Percentiles rank a stretch among this genome's conserved stretches.
Conservation (phyloP, 352 stramenopile genomes). For the Globisporangium cylindrosporum region DNA sequence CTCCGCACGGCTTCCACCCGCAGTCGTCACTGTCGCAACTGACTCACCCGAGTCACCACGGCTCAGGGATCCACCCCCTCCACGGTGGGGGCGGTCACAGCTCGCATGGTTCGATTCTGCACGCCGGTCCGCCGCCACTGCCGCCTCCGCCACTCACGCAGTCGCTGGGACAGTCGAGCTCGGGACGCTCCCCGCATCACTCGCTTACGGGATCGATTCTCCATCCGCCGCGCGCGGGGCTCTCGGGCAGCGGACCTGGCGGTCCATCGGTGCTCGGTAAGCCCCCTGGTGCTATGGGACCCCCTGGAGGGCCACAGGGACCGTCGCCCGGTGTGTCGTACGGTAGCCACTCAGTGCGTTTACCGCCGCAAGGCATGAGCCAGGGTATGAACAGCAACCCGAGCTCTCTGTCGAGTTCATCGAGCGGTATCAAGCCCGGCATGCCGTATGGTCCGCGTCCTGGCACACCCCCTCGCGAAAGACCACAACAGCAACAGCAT, state of each 20-base stretch:
- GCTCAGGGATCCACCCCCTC: constrained; percentile 49
- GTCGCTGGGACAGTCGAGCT: constrained; percentile 40
- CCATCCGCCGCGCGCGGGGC: constrained; percentile 50
- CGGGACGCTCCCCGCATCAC: constrained; percentile 64
- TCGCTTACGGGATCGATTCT: constrained; percentile 65
- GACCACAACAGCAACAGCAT: neutral
- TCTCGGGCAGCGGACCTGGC: constrained; percentile 26
- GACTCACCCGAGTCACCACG: constrained; percentile 42
- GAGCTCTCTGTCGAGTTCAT: constrained; percentile 7
- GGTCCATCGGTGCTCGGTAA: constrained; percentile 60
- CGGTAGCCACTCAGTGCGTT: constrained; percentile 50
- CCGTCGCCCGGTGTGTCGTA: constrained; percentile 23
- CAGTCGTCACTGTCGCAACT: constrained; percentile 69
- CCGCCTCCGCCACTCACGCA: constrained; percentile 60
- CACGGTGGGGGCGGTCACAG: constrained; percentile 48
- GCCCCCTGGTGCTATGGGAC: constrained; percentile 25
- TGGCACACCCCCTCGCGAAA: constrained; percentile 23
- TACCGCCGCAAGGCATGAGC: constrained; percentile 48
- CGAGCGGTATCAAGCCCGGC: constrained; percentile 30
- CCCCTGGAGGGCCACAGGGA: constrained; percentile 19
- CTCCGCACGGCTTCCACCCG: constrained; percentile 60
- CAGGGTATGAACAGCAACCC: constrained; percentile 34
- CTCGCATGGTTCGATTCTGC: constrained; percentile 43
- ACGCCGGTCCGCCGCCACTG: constrained; percentile 52
- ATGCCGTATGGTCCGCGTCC: constrained; percentile 33